Evolutionary conservation across 1,284 basidiomycete species (phyloP), one percentile per base, ranked within the genome.

Genomic region (Mixia osmundae): DNA sequence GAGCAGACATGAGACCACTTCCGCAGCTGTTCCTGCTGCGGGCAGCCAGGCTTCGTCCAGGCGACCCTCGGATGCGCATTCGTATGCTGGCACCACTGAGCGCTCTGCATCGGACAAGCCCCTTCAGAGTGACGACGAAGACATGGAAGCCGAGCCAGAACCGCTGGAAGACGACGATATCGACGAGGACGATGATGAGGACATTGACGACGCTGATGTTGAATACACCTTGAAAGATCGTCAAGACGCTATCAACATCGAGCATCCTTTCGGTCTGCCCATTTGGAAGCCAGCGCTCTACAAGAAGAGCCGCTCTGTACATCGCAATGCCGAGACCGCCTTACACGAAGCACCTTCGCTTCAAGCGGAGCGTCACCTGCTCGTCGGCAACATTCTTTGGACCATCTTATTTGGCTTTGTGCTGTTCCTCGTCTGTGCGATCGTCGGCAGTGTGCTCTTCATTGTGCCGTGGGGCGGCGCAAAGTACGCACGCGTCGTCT

Each of bases 221-320:
- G 42, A 45, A 33, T 44, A 95, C 49, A 97, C 89, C 0, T 61
- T 97, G 47, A 85, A 78, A 58, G 87, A 95, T 50, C 72, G 91
- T 21, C 91, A 99, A 56, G 94, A 91, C 30, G 65, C 65, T 48
- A 91, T 97, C 57, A 97, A 97, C 59, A 85, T 94, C 54, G 83
- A 94, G 55, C 91, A 99, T 57, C 91, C 91, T 5, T 97, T 99
- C 57, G 91, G 91, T 64, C 66, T 99, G 46, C 91, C 83, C 30
- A 95, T 99, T 54, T 97, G 91, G 91, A 99, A 99, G 58, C 91
- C 91, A 10, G 91, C 91, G 0, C 59, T 99, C 36, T 99, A 99
- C 70, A 89, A 91, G 60, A 99, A 99, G 57, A 79, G 78, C 20
- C 75, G 91, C 32, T 85, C 87, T 2, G 79, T 97, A 46, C 94